Evolutionary conservation across 1,284 basidiomycete genomes (phyloP).

Genomic region (Boletus nobilissimus): DNA sequence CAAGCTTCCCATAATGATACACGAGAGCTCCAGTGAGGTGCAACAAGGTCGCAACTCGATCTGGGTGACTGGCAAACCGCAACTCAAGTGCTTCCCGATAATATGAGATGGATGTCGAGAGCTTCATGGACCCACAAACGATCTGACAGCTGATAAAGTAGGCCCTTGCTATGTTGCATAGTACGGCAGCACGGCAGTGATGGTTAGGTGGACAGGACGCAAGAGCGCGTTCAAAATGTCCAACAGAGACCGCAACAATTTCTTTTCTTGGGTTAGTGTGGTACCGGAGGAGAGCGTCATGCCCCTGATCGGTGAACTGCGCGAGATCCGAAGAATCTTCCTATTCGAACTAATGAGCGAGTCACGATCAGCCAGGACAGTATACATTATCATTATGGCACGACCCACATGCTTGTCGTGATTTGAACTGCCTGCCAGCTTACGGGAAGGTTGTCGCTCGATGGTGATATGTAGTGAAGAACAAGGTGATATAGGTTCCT

Average conservation of each 20-base stretch:
- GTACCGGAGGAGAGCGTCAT: too few relatives aligned
- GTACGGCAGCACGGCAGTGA: background rate
- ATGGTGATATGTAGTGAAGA: background rate
- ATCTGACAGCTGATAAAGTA: background rate
- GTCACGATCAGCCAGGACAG: too few relatives aligned
- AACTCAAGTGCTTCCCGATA: slow-evolving; percentile 24
- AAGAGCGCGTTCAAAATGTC: background rate
- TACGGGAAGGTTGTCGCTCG: too few relatives aligned
- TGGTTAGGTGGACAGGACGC: background rate
- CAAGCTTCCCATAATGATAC: background rate
- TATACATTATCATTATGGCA: too few relatives aligned
- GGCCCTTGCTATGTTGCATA: slow-evolving; percentile 31
- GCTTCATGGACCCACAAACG: background rate
- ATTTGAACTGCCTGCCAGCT: too few relatives aligned
- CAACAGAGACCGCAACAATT: background rate
- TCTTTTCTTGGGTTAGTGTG: background rate
- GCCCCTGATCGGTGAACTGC: too few relatives aligned
- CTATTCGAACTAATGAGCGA: too few relatives aligned
- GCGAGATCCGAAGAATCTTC: too few relatives aligned
- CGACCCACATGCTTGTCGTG: too few relatives aligned
- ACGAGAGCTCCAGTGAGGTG: slow-evolving; percentile 11
- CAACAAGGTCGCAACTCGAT: slow-evolving; percentile 15
- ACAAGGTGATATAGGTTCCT: background rate
- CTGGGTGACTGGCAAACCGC: background rate
- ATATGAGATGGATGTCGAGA: background rate